Evolutionary conservation across 805 yeast genomes (phyloP), one percentile per base, ranked within the genome.

Genomic region (Wickerhamomyces ciferrii): DNA sequence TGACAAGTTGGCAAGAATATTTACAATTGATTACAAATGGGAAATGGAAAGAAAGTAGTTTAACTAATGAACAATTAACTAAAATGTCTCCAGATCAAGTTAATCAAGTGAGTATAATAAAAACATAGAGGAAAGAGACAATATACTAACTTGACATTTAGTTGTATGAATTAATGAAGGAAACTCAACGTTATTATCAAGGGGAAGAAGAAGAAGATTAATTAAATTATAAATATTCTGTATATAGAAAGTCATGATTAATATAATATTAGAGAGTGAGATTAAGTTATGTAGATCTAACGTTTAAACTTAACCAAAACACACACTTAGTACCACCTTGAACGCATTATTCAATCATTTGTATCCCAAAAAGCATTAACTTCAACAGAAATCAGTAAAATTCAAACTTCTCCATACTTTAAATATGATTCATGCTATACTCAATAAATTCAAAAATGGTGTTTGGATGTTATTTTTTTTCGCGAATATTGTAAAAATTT

Each of bases 1-100:
- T 94, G 50, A 81, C 96, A 1, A 84, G 88, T 49, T 94, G 99
- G 99, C 99, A 94, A 65, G 92, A 84, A 50, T 87, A 87, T 57
- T 71, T 86, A 50, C 68, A 73, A 13, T 68, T 70, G 62, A 75
- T 87, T 21, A 75, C 79, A 25, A 79, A 75, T 34, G 85, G 79
- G 13, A 70, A 71, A 42, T 86, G 92, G 94, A 66, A 70, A 55
- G 79, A 75, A 43, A 83, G 80, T 39, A 70, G 74, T 51, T 68
- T 94, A 60, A 82, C 83, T 19, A 69, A 78, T 51, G 72, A 71
- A 31, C 83, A 84, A 45, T 70, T 94, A 51, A 87, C 83, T 43
- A 87, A 87, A 62, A 79, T 94, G 91, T 80, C 86, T 23, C 92
- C 94, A 8, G 97, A 94, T 54, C 98, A 94, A 68, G 61, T 58